A percentile compares a stretch with the other conserved stretches of the same genome.
phyloP scores from a whole-genome alignment of 2,329 filamentous ascomycete genomes.

The Colletotrichum chrysophilum region DNA sequence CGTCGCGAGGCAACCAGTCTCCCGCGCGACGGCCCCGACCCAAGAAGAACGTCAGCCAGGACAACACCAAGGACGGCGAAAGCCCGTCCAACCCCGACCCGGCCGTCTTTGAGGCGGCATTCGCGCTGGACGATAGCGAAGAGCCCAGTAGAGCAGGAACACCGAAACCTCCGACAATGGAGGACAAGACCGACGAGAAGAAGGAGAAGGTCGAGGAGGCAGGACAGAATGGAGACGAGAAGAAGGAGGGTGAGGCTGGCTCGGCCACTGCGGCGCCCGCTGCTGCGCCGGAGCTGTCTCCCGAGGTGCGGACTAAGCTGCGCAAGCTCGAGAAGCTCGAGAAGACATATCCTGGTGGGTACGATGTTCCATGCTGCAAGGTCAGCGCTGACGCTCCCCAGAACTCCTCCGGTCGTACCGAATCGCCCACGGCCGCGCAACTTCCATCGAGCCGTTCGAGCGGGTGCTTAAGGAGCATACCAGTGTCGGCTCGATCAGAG shows the following conservation, averaged over 20 bases:
- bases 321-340: slow-evolving; percentile 91
- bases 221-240: slow-evolving; percentile 26
- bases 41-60: slow-evolving; percentile 39
- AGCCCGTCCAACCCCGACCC: slow-evolving; percentile 72
- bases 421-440: slow-evolving; percentile 84
- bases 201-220: slow-evolving; percentile 24
- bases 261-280: slow-evolving; percentile 26
- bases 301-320: slow-evolving; percentile 77
- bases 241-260: slow-evolving; percentile 13
- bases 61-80: slow-evolving; percentile 40
- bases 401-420: slow-evolving; percentile 92
- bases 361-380: neutral
- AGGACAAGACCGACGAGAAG: slow-evolving; percentile 31
- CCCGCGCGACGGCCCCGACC: slow-evolving; percentile 34
- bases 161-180: slow-evolving; percentile 47
- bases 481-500: slow-evolving; percentile 84
- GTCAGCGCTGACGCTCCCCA: slow-evolving; percentile 33
- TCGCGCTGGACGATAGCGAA: slow-evolving; percentile 86
- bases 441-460: slow-evolving; percentile 92
- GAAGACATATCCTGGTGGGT: slow-evolving; percentile 79
- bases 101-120: slow-evolving; percentile 84
- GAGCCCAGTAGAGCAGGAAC: slow-evolving; percentile 67
- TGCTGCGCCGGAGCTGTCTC: slow-evolving; percentile 61
- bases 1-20: slow-evolving; percentile 13
- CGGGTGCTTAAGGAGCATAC: slow-evolving; percentile 90